phyloP scores from a whole-genome alignment of 257 asterid species.

The Fraxinus cuspidata region DNA sequence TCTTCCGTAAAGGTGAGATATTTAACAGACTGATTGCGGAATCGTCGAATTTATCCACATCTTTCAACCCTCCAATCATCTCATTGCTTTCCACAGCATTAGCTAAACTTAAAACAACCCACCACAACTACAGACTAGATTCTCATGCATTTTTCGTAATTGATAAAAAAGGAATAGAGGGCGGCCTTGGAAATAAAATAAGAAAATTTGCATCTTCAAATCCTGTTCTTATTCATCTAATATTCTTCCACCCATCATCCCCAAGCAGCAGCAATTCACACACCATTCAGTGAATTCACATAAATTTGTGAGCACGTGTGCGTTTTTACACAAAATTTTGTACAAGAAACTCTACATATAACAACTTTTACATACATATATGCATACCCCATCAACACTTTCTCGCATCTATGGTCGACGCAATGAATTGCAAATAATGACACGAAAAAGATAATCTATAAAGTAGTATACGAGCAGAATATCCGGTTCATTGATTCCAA shows the following conservation, averaged over 20 bases:
- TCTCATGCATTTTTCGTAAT: neutral
- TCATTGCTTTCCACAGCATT: neutral
- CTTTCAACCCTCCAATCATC: neutral
- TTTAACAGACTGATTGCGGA: neutral
- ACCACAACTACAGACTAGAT: neutral
- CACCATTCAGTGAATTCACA: neutral
- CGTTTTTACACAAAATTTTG: neutral
- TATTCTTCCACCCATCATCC: neutral
- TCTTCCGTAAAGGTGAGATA: neutral
- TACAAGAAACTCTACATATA: neutral
- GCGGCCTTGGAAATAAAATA: neutral
- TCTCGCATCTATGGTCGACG: neutral
- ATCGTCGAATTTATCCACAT: neutral
- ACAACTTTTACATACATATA: neutral
- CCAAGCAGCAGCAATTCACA: neutral
- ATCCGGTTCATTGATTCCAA: too few relatives aligned
- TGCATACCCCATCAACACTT: neutral
- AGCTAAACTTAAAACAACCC: neutral
- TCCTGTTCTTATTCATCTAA: neutral
- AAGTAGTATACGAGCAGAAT: neutral
- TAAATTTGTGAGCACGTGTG: neutral
- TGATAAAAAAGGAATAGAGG: neutral
- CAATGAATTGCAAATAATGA: neutral
- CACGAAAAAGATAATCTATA: constrained; percentile 4
- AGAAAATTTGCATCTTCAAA: neutral